Evolutionary conservation across 2,329 filamentous ascomycete genomes (phyloP).

Genomic region (Coniochaeta hoffmannii): DNA sequence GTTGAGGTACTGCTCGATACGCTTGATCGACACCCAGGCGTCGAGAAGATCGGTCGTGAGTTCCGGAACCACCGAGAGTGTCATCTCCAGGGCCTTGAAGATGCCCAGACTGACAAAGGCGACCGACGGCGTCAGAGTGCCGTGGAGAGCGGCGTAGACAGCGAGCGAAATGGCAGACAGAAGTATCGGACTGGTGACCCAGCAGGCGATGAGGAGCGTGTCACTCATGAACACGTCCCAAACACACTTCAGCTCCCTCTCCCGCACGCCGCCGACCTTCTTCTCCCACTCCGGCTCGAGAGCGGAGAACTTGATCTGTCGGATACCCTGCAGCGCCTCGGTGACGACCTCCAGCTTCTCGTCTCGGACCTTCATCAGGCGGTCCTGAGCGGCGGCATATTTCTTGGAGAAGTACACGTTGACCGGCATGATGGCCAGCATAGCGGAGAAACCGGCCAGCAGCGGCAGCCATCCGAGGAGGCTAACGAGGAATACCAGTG

Average conservation of each 20-base stretch:
- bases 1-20: slow-evolving; percentile 64
- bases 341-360: slow-evolving; percentile 69
- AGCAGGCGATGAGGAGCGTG: slow-evolving; percentile 55
- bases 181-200: slow-evolving; percentile 67
- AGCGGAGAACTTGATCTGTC: slow-evolving; percentile 80
- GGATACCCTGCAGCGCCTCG: slow-evolving; percentile 70
- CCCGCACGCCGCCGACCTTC: slow-evolving; percentile 57
- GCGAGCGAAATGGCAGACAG: slow-evolving; percentile 65
- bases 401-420: slow-evolving; percentile 60
- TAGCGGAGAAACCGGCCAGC: slow-evolving; percentile 55
- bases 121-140: slow-evolving; percentile 59
- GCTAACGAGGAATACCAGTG: slow-evolving; percentile 57
- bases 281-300: slow-evolving; percentile 68
- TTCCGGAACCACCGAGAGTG: slow-evolving; percentile 65
- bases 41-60: slow-evolving; percentile 64
- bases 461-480: slow-evolving; percentile 68
- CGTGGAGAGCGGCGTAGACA: slow-evolving; percentile 58
- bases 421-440: slow-evolving; percentile 57
- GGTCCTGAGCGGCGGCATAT: slow-evolving; percentile 58
- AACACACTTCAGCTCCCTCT: slow-evolving; percentile 58
- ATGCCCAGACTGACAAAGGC: slow-evolving; percentile 74
- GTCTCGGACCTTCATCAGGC: slow-evolving; percentile 69
- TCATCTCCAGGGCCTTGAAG: slow-evolving; percentile 66
- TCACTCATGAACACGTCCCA: slow-evolving; percentile 62
- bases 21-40: slow-evolving; percentile 62